Evolutionary conservation across 2,329 filamentous ascomycete species (phyloP), one percentile per base, ranked within the genome.

Genomic region (Boeremia exigua): DNA sequence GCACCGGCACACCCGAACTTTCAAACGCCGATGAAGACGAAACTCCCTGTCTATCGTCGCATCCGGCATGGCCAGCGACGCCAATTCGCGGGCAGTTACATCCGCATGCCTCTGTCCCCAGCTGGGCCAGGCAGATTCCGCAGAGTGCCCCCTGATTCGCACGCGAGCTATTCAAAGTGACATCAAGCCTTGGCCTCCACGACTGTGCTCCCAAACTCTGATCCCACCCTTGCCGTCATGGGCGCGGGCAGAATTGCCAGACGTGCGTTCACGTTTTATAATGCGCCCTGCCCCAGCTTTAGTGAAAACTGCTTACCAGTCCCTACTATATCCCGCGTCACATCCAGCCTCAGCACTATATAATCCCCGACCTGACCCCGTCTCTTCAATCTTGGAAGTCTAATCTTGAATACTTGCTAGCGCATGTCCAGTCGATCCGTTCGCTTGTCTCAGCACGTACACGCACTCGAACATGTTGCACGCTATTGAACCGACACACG

Each of bases 211-310:
- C 65, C 60, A 56, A 59, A 65, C 58, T 65, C 43, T 56, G 47
- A 61, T 66, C 63, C 68, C 71, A 68, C 65, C 66, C 70, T 70
- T 72, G 69, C 70, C 71, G 69, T 72, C 70, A 72, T 74, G 67
- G 63, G 64, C 60, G 65, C 63, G 63, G 70, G 67, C 57, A 45
- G 50, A 63, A 63, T 66, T 59, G 64, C 60, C 59, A 65, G 42
- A 59, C 59, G 52, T 38, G 50, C 55, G 45, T 52, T 59, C 58
- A 55, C 53, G 43, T 56, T 54, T 60, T 71, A 66, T 63, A 69
- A 56, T 53, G 57, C 59, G 51, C 59, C 47, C 50, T 46, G 61
- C 65, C 71, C 71, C 71, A 55, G 58, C 42, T 52, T 46, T 17
- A 38, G 50, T 48, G 38, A 30, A 39, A 33, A 44, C 29, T 54